These are phyloP conservation scores for Quercus suber DNA, from an alignment of 306 rosid species.

Conservation along the genomic window DNA sequence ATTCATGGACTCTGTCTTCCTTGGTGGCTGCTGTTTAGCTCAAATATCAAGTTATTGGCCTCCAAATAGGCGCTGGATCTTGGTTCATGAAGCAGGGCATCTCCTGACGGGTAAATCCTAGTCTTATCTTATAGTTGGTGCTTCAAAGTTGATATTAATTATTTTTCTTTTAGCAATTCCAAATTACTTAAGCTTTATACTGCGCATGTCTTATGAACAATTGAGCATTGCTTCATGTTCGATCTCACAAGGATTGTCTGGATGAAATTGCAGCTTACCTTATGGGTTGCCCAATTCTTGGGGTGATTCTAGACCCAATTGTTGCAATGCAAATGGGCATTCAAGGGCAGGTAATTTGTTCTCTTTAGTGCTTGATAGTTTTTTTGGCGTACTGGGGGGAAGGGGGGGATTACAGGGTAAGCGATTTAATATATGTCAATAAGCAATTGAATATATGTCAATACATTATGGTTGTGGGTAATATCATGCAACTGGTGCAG, in stretches of 20 bases:
- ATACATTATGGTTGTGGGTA: neutral
- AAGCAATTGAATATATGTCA: neutral
- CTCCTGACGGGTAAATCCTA: slow-evolving; percentile 56
- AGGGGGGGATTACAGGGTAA: neutral
- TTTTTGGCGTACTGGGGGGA: neutral
- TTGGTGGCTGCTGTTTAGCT: slow-evolving; percentile 91
- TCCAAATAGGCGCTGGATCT: slow-evolving; percentile 75
- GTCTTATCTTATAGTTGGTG: neutral
- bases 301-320: slow-evolving; percentile 90
- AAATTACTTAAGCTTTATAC: neutral
- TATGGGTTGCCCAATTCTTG: slow-evolving; percentile 95
- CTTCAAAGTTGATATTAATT: neutral
- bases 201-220: neutral
- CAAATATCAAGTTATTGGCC: slow-evolving; percentile 98
- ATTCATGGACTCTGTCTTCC: slow-evolving; percentile 66
- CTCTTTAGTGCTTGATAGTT: slow-evolving; percentile 13
- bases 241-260: too few relatives aligned
- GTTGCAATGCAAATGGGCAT: slow-evolving; percentile 97
- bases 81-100: slow-evolving; percentile 97
- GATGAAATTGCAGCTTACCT: slow-evolving; percentile 55
- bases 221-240: too few relatives aligned
- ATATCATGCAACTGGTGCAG: neutral
- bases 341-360: slow-evolving; percentile 81
- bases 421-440: too few relatives aligned
- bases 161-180: neutral